These are phyloP conservation scores for Cyclotella choctawhatcheeana DNA, from an alignment of 108 stramenopile genomes.

Conservation along the genomic window DNA sequence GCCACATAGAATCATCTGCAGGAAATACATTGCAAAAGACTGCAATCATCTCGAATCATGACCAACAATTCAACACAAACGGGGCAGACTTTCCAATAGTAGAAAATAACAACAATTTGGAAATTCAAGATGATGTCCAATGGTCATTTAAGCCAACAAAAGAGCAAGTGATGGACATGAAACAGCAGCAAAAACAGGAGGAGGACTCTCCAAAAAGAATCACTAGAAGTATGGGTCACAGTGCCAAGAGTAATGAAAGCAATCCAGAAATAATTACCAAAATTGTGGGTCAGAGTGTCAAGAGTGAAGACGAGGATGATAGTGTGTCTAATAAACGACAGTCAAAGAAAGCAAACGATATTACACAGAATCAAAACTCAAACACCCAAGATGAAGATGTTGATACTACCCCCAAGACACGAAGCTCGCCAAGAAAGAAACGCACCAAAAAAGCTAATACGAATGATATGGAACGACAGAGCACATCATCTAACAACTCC, in stretches of 20 bases:
- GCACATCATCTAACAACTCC: not conserved
- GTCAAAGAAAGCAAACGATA: not conserved
- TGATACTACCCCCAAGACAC: not conserved
- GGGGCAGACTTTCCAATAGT: too few species aligned
- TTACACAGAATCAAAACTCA: not conserved
- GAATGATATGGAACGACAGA: not conserved
- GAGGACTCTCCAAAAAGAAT: not conserved
- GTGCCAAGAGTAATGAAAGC: not conserved
- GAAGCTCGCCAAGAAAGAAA: not conserved
- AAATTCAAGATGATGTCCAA: constrained; percentile 31
- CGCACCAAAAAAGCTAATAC: not conserved
- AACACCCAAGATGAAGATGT: not conserved
- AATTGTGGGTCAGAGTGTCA: not conserved
- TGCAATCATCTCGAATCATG: not conserved
- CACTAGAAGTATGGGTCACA: not conserved
- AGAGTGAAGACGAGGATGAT: not conserved
- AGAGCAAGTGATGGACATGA: too few species aligned
- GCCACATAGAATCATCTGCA: too few species aligned
- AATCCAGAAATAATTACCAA: not conserved
- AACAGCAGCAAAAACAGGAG: not conserved
- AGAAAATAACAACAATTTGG: constrained; percentile 5
- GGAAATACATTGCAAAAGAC: too few species aligned
- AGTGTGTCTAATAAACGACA: not conserved
- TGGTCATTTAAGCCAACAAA: constrained; percentile 28
- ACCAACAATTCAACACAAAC: not conserved